Base-by-base conservation (phyloP, 805 yeast species). In the Candida tallmaniae region DNA sequence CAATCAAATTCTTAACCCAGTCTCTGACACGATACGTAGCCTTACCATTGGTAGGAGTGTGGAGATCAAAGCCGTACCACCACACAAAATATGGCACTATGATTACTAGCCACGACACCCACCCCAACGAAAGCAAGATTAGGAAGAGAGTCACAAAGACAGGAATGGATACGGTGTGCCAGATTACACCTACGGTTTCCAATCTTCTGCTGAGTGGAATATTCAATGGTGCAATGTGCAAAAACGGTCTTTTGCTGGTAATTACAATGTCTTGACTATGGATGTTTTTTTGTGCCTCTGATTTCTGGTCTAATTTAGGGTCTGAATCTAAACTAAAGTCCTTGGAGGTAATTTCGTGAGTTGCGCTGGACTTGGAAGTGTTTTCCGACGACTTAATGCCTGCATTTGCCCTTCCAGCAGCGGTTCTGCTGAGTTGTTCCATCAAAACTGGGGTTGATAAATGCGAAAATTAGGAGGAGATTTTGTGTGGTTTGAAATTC, bases 91-190 rank as follows among this genome's bases (percentile, higher is more conserved):
- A 93, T 0, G 85, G 73, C 12, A 63, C 67, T 4, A 82, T 51
- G 5, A 83, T 47, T 5, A 78, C 36, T 1, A 85, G 68, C 96
- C 97, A 88, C 27, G 78, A 62, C 0, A 88, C 69, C 60, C 83
- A 65, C 1, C 73, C 73, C 17, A 58, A 40, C 15, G 60, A 56
- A 1, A 76, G 48, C 8, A 77, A 59, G 34, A 56, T 46, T 27
- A 86, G 68, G 44, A 80, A 78, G 4, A 78, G 33, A 6, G 76
- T 62, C 2, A 73, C 56, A 31, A 80, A 68, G 1, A 72, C 52
- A 1, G 94, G 82, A 20, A 85, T 78, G 4, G 84, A 71, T 12
- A 85, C 67, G 2, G 82, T 73, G 56, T 87, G 96, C 75, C 86
- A 73, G 3, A 84, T 68, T 10, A 86, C 74, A 1, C 78, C 77